These are phyloP conservation scores for Radiomyces spectabilis DNA, from an alignment of 192 early-diverging fungal species.

Conservation along the genomic window DNA sequence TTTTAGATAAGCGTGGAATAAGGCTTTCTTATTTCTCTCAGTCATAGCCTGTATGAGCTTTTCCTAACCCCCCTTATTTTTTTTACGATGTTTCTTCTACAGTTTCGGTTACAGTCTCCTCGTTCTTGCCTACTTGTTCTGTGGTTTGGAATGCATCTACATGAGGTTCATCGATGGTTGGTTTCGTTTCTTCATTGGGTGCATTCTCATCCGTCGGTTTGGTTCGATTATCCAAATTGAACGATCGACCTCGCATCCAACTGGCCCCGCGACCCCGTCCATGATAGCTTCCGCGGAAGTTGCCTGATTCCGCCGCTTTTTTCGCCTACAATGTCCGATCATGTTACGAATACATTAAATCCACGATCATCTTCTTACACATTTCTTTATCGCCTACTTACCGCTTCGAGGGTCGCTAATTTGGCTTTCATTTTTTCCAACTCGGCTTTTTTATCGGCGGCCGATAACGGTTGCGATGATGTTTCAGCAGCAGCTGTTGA, in stretches of 20 bases:
- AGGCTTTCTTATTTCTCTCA: too few species aligned
- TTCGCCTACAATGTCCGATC: not conserved
- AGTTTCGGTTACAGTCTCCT: too few species aligned
- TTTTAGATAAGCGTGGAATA: too few species aligned
- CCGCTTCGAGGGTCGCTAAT: slow-evolving; percentile 49
- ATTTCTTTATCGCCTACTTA: not conserved
- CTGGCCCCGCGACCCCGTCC: not conserved
- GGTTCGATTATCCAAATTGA: not conserved
- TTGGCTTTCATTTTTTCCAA: slow-evolving; percentile 40
- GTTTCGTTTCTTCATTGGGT: not conserved
- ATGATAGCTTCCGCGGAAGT: not conserved
- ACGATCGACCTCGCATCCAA: not conserved
- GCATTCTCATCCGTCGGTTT: not conserved
- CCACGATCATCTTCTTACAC: not conserved
- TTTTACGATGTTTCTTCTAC: too few species aligned
- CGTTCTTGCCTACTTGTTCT: too few species aligned
- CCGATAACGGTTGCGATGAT: not conserved
- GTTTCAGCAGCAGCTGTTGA: slow-evolving; percentile 3
- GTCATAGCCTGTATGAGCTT: too few species aligned
- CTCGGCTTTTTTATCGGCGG: slow-evolving; percentile 7
- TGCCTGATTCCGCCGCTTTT: not conserved
- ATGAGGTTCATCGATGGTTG: too few species aligned
- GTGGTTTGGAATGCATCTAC: too few species aligned
- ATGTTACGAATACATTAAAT: not conserved
- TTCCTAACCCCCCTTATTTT: too few species aligned